Base-by-base conservation (phyloP, 2,329 filamentous ascomycete species). In the Boeremia lycopersici region DNA sequence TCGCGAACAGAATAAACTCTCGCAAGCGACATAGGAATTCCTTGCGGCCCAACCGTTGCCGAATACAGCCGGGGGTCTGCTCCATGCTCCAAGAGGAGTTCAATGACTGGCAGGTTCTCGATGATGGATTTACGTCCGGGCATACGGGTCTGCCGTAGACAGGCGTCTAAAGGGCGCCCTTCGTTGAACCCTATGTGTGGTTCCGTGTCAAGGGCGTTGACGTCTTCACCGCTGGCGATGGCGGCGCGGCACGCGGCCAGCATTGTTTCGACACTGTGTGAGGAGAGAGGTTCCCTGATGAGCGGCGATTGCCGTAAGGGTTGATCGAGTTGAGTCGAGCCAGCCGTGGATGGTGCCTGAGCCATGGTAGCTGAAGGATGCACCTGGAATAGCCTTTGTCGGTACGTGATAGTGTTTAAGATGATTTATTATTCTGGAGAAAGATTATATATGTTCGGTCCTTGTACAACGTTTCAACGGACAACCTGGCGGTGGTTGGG, bases 71-170 rank as follows among this genome's bases (percentile, higher is more conserved):
- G 85, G 55, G 93, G 91, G 74, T 98, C 93, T 64, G 92, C 93
- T 67, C 93, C 93, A 73, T 91, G 85, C 67, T 93, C 86, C 29
- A 98, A 86, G 29, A 98, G 84, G 6, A 97, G 84, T 71, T 96
- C 89, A 64, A 98, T 91, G 50, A 93, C 89, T 75, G 47, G 55
- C 28, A 57, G 41, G 26, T 57, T 57, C 13, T 57, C 55, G 9
- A 41, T 4, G 10, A 50, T 40, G 25, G 31, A 41, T 43, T 38
- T 50, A 6, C 30, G 41, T n/a, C 45, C 36, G 11, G 49, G 42
- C 50, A 57, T 53, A 44, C 54, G 50, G n/a, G 36, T 28, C 35
- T 39, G 36, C 7, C 36, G 33, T 41, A 57, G 28, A 13, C 50
- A 57, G 31, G 55, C 46, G 46, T 57, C 49, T 12, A 57, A 49